These are phyloP conservation scores for Knufia petricola DNA, from an alignment of 2,329 filamentous ascomycete genomes.

Conservation along the genomic window DNA sequence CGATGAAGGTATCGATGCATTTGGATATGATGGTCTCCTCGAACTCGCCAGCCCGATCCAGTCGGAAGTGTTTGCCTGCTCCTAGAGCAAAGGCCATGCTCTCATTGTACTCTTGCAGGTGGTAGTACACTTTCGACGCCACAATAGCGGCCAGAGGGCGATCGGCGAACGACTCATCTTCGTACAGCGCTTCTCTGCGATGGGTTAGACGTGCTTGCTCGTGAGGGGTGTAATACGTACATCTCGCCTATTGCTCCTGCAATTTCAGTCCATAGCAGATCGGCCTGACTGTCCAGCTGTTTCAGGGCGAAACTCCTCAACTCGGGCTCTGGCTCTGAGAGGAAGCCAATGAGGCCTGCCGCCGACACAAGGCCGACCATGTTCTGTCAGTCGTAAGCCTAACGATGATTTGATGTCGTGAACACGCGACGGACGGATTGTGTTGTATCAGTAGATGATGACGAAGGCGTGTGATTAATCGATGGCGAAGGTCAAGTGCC, in stretches of 20 bases:
- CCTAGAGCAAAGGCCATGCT: conserved; percentile 97
- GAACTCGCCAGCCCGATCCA: conserved; percentile 85
- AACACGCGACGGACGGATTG: background rate
- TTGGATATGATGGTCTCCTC: conserved; percentile 98
- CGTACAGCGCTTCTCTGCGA: conserved; percentile 83
- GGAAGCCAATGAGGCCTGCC: conserved; percentile 86
- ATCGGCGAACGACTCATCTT: conserved; percentile 90
- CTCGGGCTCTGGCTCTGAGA: conserved; percentile 87
- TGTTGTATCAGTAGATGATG: background rate
- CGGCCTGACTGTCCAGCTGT: conserved; percentile 91
- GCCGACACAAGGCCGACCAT: conserved; percentile 95
- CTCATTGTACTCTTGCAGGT: conserved; percentile 97
- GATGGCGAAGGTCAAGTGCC: background rate
- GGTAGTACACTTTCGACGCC: conserved; percentile 96
- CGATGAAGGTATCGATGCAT: conserved; percentile 96
- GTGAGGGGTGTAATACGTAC: conserved; percentile 45
- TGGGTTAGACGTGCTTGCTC: conserved; percentile 9
- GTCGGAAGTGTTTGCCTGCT: conserved; percentile 87
- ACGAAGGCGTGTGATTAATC: background rate
- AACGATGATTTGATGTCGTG: too few relatives aligned
- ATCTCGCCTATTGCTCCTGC: conserved; percentile 87
- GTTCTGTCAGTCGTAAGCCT: too few relatives aligned
- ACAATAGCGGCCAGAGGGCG: conserved; percentile 89
- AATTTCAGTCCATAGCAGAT: conserved; percentile 95
- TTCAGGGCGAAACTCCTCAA: conserved; percentile 92